Conservation (phyloP, 2,329 filamentous ascomycete genomes). For the Neofusicoccum umdonicola region DNA sequence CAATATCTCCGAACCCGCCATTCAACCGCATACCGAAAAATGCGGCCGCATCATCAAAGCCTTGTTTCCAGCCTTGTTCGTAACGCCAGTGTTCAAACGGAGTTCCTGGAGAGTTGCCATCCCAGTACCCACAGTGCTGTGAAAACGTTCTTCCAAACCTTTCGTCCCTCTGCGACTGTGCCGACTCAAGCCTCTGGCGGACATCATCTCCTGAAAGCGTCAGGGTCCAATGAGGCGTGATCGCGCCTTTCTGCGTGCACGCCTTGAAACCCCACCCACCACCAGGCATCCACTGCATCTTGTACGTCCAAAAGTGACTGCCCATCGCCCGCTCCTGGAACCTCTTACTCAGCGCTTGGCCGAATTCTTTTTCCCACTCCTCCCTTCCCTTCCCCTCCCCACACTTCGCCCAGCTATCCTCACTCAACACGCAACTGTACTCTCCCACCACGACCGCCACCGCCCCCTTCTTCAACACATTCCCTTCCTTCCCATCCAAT, state of each 20-base stretch:
- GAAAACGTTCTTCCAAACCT: slow-evolving; percentile 36
- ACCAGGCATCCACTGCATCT: slow-evolving; percentile 61
- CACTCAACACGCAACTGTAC: slow-evolving; percentile 57
- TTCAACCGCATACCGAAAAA: slow-evolving; percentile 49
- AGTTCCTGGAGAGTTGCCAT: slow-evolving; percentile 41
- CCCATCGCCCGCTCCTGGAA: slow-evolving; percentile 54
- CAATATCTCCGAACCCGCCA: slow-evolving; percentile 15
- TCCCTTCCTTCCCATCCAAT: slow-evolving; percentile 48
- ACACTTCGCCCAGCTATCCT: slow-evolving; percentile 47
- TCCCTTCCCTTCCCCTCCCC: slow-evolving; percentile 32
- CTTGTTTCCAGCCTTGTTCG: slow-evolving; percentile 55
- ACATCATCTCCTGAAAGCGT: slow-evolving; percentile 39
- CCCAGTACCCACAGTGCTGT: slow-evolving; percentile 53
- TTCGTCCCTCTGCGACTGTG: slow-evolving; percentile 39
- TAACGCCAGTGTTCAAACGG: slow-evolving; percentile 55
- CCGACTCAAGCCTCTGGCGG: slow-evolving; percentile 35
- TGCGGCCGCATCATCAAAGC: slow-evolving; percentile 53
- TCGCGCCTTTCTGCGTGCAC: slow-evolving; percentile 47
- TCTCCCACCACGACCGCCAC: slow-evolving; percentile 56
- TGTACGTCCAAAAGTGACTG: slow-evolving; percentile 60
- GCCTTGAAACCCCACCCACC: slow-evolving; percentile 60
- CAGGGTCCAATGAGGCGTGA: slow-evolving; percentile 42
- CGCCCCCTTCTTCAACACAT: slow-evolving; percentile 50
- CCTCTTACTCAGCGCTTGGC: slow-evolving; percentile 46
- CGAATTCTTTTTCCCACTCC: slow-evolving; percentile 46